Evolutionary conservation across 305 asterid genomes (phyloP).

Genomic region (Ajuga reptans): DNA sequence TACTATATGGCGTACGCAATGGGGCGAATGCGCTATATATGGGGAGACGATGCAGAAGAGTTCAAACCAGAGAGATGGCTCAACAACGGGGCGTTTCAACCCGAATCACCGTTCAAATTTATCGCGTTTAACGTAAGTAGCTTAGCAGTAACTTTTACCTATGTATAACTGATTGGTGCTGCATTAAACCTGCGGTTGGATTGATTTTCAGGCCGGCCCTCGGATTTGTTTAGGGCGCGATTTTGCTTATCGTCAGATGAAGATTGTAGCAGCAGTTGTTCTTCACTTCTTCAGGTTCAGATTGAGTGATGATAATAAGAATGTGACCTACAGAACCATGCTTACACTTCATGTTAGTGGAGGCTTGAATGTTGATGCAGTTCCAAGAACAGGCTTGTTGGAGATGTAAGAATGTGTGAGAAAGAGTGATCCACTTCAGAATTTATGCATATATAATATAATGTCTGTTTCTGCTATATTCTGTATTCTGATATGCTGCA

Average conservation of each 20-base stretch:
- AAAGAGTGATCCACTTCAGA: neutral
- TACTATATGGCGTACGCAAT: constrained; percentile 56
- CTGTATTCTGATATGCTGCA: too few relatives aligned
- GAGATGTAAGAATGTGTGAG: neutral
- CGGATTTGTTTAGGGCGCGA: constrained; percentile 58
- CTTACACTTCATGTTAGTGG: constrained; percentile 59
- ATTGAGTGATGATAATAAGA: constrained; percentile 32
- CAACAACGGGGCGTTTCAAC: constrained; percentile 48
- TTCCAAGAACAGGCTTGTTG: constrained; percentile 24
- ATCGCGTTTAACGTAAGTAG: constrained; percentile 52
- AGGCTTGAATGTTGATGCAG: constrained; percentile 40
- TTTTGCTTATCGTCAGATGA: constrained; percentile 72
- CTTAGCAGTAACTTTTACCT: neutral
- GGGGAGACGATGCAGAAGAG: constrained; percentile 69
- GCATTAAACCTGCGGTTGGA: neutral
- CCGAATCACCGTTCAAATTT: constrained; percentile 64
- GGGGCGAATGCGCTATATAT: constrained; percentile 59
- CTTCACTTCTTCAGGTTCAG: constrained; percentile 48
- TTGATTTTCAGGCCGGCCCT: constrained; percentile 60
- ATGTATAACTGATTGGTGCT: neutral
- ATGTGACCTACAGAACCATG: constrained; percentile 59
- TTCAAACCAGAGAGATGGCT: constrained; percentile 73
- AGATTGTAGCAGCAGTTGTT: constrained; percentile 48
- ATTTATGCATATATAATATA: neutral
- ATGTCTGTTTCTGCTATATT: neutral